Conservation (phyloP, 129 eudicot species). For the Lactuca sativa region DNA sequence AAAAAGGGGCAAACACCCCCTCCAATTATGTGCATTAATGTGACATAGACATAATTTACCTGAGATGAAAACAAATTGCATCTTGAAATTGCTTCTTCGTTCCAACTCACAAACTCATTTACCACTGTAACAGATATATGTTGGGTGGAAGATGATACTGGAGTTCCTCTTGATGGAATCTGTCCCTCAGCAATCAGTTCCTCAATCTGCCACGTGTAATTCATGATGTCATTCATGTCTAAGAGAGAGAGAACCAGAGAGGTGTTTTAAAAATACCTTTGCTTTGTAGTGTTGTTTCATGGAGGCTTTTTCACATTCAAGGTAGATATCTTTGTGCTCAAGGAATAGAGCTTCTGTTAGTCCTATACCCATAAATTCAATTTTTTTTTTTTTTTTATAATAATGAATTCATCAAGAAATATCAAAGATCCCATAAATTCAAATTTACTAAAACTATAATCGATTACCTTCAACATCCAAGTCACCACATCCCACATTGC, state of each 20-base stretch:
- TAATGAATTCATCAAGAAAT: constrained; percentile 11
- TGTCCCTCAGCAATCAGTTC: constrained; percentile 80
- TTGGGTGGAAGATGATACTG: constrained; percentile 48
- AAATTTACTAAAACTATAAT: neutral
- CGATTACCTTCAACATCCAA: constrained; percentile 89
- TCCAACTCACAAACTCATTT: constrained; percentile 87
- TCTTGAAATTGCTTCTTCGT: constrained; percentile 81
- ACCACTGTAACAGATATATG: constrained; percentile 94
- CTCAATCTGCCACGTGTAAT: constrained; percentile 56
- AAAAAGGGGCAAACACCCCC: neutral
- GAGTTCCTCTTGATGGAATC: constrained; percentile 69
- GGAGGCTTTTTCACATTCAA: constrained; percentile 84
- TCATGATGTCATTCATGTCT: neutral
- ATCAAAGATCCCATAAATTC: constrained; percentile 2
- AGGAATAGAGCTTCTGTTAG: constrained; percentile 81
- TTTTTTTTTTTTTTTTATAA: neutral
- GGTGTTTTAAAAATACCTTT: constrained; percentile 46
- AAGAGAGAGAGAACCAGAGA: constrained; percentile 13
- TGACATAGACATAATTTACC: constrained; percentile 38
- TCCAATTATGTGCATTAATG: constrained; percentile 7
- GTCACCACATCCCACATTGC: constrained; percentile 92
- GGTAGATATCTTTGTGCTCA: constrained; percentile 78
- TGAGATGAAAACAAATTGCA: constrained; percentile 70
- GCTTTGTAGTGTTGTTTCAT: constrained; percentile 75
- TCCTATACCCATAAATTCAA: constrained; percentile 45